A percentile compares a stretch with the other conserved stretches of the same genome.
phyloP scores from a whole-genome alignment of 495 filamentous ascomycete species.

The Talaromyces ruber region DNA sequence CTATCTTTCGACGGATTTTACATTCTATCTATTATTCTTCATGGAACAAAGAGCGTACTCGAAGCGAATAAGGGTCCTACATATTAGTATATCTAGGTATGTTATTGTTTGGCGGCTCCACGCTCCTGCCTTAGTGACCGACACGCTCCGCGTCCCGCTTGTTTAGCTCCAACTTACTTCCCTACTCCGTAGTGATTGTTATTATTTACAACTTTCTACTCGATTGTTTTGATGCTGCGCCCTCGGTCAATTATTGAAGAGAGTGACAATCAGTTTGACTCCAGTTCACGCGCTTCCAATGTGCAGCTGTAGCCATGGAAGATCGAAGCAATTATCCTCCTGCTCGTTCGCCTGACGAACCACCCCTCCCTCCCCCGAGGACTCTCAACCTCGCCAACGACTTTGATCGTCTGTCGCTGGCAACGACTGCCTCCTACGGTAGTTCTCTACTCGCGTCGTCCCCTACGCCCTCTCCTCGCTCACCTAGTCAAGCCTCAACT shows the following conservation, averaged over 20 bases:
- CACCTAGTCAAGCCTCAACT: constrained; percentile 12
- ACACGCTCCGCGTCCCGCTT: constrained; percentile 1
- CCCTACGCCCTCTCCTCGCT: constrained; percentile 12
- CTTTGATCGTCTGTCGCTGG: constrained; percentile 12
- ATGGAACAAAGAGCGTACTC: too few species aligned
- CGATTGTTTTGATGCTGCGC: background rate
- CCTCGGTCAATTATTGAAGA: background rate
- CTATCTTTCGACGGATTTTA: too few species aligned
- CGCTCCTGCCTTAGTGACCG: background rate
- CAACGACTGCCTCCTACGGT: constrained; percentile 28
- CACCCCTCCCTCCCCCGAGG: constrained; percentile 38
- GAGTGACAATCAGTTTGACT: constrained; percentile 16
- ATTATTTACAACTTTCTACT: background rate
- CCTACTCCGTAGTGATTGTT: background rate
- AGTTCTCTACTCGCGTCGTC: constrained; percentile 20
- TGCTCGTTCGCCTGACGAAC: constrained; percentile 20
- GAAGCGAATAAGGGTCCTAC: too few species aligned
- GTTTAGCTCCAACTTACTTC: constrained; percentile 3
- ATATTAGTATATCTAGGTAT: background rate
- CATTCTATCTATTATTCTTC: too few species aligned
- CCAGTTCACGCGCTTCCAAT: constrained; percentile 19
- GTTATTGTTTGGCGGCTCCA: constrained; percentile 1
- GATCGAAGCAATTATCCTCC: constrained; percentile 7
- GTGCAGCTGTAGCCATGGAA: constrained; percentile 15
- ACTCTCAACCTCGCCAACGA: constrained; percentile 32